Evolutionary conservation across 441 rosid genomes (phyloP), one percentile per base, ranked within the genome.

Genomic region (Geranium incanum): DNA sequence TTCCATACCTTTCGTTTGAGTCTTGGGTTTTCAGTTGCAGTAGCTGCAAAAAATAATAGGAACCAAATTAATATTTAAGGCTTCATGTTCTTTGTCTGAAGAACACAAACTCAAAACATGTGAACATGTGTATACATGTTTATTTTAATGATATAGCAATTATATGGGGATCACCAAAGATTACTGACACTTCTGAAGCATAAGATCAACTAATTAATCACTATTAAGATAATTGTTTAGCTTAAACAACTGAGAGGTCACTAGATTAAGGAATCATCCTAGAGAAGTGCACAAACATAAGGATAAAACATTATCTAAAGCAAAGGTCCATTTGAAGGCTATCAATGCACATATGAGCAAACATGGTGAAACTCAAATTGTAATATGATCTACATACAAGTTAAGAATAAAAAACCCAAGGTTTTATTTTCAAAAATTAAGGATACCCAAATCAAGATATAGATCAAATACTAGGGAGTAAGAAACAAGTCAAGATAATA

Each of bases 21-120:
- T 84, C 90, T 79, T 83, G 86, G 18, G 79, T 79, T 76, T 79
- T 91, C 65, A 91, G 80, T 67, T 81, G 79, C 85, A 82, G 69
- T 28, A 93, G 78, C 98, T 93, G 83, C 68, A 68, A 18, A 18
- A 66, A 57, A 2, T 6, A 50, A 11, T 62, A 2, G 39, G 41
- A 45, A 23, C 36, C n/a, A 39, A 16, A 21, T 21, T 21, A 21
- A 67, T 33, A 36, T 28, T 13, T 16, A 69, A 21, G 48, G 48
- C 7, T 41, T 6, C 9, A 6, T 41, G 7, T 39, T 39, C 9
- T 39, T 5, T 39, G 9, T 39, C 43, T 4, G 43, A 39, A 7
- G 6, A 48, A 7, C 50, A 21, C 65, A 7, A 12, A 33, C 4
- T 9, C 12, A 36, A n/a, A 66, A 55, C 19, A 55, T 13, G 19